Percentiles rank a stretch among this genome's conserved stretches.
phyloP scores from a whole-genome alignment of 306 rosid species.

The Rosa persica region DNA sequence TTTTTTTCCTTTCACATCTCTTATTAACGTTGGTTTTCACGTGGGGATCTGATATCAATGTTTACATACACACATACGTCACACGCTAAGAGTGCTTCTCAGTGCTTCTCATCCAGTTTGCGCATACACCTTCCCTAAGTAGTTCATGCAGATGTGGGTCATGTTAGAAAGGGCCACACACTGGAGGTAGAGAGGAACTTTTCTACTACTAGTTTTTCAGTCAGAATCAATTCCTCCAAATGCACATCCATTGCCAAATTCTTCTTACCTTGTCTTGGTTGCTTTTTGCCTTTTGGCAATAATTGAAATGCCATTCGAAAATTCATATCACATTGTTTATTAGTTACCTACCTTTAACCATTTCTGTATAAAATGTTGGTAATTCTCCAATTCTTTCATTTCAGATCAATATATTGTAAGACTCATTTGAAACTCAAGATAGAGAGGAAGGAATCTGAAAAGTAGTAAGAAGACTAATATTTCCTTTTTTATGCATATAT shows the following conservation, averaged over 20 bases:
- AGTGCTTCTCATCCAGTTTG: constrained; percentile 18
- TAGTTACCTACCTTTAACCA: constrained; percentile 16
- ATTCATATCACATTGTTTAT: constrained; percentile 48
- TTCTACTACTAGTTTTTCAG: not conserved
- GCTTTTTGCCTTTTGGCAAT: constrained; percentile 43
- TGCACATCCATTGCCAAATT: constrained; percentile 48
- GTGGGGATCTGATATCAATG: constrained; percentile 26
- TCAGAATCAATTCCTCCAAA: constrained; percentile 51
- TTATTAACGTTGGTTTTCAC: constrained; percentile 14
- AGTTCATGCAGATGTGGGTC: constrained; percentile 28
- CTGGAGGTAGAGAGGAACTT: not conserved
- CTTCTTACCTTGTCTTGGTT: constrained; percentile 36
- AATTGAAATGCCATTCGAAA: constrained; percentile 83
- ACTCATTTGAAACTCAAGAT: not conserved
- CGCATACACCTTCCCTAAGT: constrained; percentile 53
- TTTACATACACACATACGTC: constrained; percentile 26
- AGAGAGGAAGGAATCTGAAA: not conserved
- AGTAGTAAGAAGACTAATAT: not conserved
- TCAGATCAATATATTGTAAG: not conserved
- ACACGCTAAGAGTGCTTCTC: not conserved
- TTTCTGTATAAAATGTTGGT: not conserved
- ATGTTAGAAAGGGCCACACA: constrained; percentile 22
- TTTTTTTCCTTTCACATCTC: not conserved
- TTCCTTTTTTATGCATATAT: not conserved
- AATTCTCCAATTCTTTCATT: not conserved